These are phyloP conservation scores for Smithsoniella earleae DNA, from an alignment of 163 green algal genomes.

Conservation along the genomic window DNA sequence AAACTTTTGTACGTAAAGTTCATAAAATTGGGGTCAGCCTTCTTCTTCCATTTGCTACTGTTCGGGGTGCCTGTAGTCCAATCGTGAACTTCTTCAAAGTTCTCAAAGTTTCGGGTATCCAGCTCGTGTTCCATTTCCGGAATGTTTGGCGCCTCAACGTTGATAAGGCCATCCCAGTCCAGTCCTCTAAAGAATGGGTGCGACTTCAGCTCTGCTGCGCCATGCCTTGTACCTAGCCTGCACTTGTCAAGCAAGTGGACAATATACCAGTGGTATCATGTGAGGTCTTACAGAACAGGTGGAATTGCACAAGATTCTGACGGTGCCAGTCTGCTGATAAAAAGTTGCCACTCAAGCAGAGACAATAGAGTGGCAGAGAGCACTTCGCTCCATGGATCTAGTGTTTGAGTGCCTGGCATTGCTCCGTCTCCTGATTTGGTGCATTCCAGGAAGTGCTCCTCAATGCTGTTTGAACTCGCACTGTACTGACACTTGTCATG, in stretches of 20 bases:
- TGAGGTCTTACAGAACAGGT: not conserved
- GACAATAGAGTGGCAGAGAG: too few relatives aligned
- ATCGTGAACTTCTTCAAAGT: slow-evolving; percentile 78
- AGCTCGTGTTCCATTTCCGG: slow-evolving; percentile 78
- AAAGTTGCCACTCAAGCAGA: too few relatives aligned
- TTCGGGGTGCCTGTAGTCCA: not conserved
- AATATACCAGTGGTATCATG: not conserved
- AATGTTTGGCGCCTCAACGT: slow-evolving; percentile 57
- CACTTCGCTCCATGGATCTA: too few relatives aligned
- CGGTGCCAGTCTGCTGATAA: too few relatives aligned
- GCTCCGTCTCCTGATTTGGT: too few relatives aligned
- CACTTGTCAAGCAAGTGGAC: not conserved
- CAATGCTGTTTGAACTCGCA: too few relatives aligned
- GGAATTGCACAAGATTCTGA: too few relatives aligned
- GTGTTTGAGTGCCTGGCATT: too few relatives aligned
- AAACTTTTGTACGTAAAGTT: slow-evolving; percentile 98
- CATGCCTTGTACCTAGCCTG: slow-evolving; percentile 8
- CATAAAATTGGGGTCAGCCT: slow-evolving; percentile 85
- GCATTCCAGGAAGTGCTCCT: too few relatives aligned
- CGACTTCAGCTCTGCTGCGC: slow-evolving; percentile 37
- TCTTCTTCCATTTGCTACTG: slow-evolving; percentile 36
- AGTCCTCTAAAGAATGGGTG: slow-evolving; percentile 91
- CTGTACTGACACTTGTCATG: too few relatives aligned
- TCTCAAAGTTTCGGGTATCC: slow-evolving; percentile 97
- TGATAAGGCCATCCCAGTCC: slow-evolving; percentile 71